A percentile compares a stretch with the other conserved stretches of the same genome.
Conservation (phyloP, 1,284 basidiomycete species). For the Porogramme epimiltina region DNA sequence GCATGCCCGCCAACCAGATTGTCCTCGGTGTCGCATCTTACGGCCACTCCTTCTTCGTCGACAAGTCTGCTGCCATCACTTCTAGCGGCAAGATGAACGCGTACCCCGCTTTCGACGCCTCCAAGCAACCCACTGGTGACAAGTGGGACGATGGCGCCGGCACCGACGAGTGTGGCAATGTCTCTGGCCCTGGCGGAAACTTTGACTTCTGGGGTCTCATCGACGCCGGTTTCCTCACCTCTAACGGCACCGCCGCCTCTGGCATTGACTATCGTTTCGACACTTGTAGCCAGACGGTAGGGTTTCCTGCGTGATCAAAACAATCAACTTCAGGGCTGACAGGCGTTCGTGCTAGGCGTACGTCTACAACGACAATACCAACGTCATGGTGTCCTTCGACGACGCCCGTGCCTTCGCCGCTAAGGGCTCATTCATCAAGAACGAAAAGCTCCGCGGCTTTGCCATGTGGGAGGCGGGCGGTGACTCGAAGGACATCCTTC, state of each 20-base stretch:
- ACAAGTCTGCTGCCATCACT: constrained; percentile 40
- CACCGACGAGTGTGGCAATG: constrained; percentile 1
- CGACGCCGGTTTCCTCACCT: constrained; percentile 50
- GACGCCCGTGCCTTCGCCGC: constrained; percentile 55
- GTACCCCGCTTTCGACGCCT: constrained; percentile 53
- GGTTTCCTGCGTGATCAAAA: background rate
- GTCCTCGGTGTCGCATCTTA: constrained; percentile 83
- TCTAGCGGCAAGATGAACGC: constrained; percentile 28
- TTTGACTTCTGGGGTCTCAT: constrained; percentile 67
- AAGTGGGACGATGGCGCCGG: constrained; percentile 45
- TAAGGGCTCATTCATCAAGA: constrained; percentile 62
- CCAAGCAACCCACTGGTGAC: constrained; percentile 51
- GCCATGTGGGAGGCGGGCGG: constrained; percentile 67
- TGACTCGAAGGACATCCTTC: constrained; percentile 56
- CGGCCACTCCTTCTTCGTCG: constrained; percentile 62
- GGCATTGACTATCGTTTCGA: constrained; percentile 59
- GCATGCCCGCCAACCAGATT: constrained; percentile 79
- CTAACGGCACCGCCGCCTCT: constrained; percentile 48
- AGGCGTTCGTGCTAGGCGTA: constrained; percentile 41
- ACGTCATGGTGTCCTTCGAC: constrained; percentile 66
- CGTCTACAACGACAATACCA: constrained; percentile 54
- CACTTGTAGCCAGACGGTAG: constrained; percentile 63
- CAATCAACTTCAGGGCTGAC: background rate
- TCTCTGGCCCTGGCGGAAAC: constrained; percentile 45
- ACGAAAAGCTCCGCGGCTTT: constrained; percentile 56